A percentile compares a stretch with the other conserved stretches of the same genome.
These are phyloP conservation scores for Acer negundo DNA, from an alignment of 345 rosid genomes.

Conservation along the genomic window DNA sequence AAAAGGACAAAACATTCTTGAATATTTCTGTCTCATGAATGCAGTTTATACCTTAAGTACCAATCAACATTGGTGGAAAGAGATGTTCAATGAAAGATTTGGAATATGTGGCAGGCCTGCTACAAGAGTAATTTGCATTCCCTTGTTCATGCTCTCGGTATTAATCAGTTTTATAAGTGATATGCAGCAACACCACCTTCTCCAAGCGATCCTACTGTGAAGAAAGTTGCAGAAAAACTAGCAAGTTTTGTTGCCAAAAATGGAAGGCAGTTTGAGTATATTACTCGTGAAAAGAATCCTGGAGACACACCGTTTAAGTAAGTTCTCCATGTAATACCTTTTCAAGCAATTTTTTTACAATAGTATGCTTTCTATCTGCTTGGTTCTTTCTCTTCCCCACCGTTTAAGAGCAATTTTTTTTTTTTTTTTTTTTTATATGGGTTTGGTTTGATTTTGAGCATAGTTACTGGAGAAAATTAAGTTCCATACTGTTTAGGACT, in stretches of 20 bases:
- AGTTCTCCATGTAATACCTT: slow-evolving; percentile 23
- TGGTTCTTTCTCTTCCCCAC: background rate
- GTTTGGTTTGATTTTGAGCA: background rate
- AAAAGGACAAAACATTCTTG: slow-evolving; percentile 65
- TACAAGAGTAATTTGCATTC: slow-evolving; percentile 97
- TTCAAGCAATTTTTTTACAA: slow-evolving; percentile 6
- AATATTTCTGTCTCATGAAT: slow-evolving; percentile 85
- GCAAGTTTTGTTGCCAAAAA: slow-evolving; percentile 98
- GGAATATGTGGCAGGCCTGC: slow-evolving; percentile 91
- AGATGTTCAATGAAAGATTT: slow-evolving; percentile 88
- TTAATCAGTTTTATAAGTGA: slow-evolving; percentile 99
- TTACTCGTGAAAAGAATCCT: slow-evolving; percentile 94
- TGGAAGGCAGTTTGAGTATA: slow-evolving; percentile 93
- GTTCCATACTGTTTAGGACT: background rate
- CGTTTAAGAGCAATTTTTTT: slow-evolving; percentile 6
- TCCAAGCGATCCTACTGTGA: slow-evolving; percentile 90
- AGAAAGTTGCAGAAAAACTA: slow-evolving; percentile 94
- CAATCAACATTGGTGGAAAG: slow-evolving; percentile 91
- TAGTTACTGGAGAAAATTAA: background rate
- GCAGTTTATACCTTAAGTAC: slow-evolving; percentile 92
- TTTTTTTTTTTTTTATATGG: background rate
- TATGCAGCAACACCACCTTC: slow-evolving; percentile 91
- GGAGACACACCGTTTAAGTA: slow-evolving; percentile 96
- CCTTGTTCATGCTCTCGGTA: slow-evolving; percentile 96
- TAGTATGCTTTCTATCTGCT: slow-evolving; percentile 12